A percentile compares a stretch with the other conserved stretches of the same genome.
Evolutionary conservation across 176 grass and related monocot genomes (phyloP).

Genomic region (Bolboschoenus planiculmis): DNA sequence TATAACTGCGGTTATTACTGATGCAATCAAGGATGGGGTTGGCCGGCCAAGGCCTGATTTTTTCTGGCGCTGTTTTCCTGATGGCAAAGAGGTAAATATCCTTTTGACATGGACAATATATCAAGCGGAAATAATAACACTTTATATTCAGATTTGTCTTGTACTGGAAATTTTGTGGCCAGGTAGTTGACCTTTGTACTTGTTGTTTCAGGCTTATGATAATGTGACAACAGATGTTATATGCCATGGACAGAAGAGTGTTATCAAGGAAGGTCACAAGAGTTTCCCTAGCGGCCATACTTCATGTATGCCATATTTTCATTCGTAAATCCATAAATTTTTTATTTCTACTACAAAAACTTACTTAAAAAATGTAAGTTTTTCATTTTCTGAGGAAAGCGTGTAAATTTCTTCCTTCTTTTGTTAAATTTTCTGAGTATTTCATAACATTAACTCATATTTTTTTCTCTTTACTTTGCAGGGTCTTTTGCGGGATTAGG

Average conservation of each 20-base stretch:
- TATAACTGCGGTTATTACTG: slow-evolving; percentile 90
- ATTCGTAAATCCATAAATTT: neutral
- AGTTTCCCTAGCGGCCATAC: slow-evolving; percentile 95
- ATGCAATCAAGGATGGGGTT: slow-evolving; percentile 94
- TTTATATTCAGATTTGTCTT: slow-evolving; percentile 4
- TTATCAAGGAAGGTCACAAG: slow-evolving; percentile 91
- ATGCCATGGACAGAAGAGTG: slow-evolving; percentile 71
- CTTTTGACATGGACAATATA: neutral
- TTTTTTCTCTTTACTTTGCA: neutral
- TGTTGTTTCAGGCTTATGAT: slow-evolving; percentile 56
- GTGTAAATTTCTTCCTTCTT: neutral
- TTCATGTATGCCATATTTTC: slow-evolving; percentile 46
- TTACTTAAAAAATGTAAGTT: slow-evolving; percentile 7
- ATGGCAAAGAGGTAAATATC: slow-evolving; percentile 70
- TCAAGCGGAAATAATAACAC: neutral
- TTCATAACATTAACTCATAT: neutral
- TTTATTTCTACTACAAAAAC: neutral
- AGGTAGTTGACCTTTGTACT: neutral
- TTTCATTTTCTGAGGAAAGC: neutral
- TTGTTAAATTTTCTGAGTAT: neutral
- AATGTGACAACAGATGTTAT: slow-evolving; percentile 63
- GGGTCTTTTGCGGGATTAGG: slow-evolving; percentile 84
- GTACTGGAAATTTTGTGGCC: neutral
- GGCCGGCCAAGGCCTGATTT: slow-evolving; percentile 92
- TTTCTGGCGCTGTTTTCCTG: slow-evolving; percentile 98